Percentiles rank a stretch among this genome's conserved stretches.
Evolutionary conservation across 306 rosid species (phyloP).

Genomic region (Glycyrrhiza uralensis): DNA sequence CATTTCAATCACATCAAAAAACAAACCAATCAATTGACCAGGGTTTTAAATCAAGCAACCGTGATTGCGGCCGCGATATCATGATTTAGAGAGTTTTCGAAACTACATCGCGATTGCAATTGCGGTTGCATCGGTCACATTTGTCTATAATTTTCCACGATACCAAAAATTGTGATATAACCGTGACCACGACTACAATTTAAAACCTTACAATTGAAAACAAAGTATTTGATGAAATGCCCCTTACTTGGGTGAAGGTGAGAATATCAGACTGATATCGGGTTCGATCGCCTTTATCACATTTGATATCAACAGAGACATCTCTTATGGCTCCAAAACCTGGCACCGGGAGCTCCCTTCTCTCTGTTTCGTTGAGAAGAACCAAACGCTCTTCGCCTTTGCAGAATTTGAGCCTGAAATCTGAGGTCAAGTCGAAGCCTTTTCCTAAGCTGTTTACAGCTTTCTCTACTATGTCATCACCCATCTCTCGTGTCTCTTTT

Average conservation of each 20-base stretch:
- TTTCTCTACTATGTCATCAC: conserved; percentile 39
- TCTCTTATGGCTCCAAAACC: conserved; percentile 45
- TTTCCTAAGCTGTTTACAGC: conserved; percentile 73
- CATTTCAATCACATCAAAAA: not conserved
- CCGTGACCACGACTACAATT: no score
- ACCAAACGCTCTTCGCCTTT: conserved; percentile 64
- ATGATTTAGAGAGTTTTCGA: no score
- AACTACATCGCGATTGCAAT: no score
- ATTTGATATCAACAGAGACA: conserved; percentile 72
- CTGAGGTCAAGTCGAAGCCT: conserved; percentile 87
- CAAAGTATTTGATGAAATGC: not conserved
- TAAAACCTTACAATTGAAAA: no score
- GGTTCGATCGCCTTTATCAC: conserved; percentile 78
- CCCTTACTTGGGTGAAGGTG: conserved; percentile 55
- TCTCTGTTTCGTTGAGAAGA: conserved; percentile 46
- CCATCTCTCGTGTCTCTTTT: conserved; percentile 18
- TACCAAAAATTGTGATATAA: no score
- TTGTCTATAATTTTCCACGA: no score
- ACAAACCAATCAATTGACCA: no score
- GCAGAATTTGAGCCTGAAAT: conserved; percentile 78
- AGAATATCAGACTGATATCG: conserved; percentile 74
- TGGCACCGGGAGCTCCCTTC: conserved; percentile 44
- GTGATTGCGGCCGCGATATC: no score
- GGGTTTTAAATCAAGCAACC: no score
- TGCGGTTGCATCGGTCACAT: no score